Base-by-base conservation (phyloP, 148 eudicot genomes). In the Amaranthus palmeri region DNA sequence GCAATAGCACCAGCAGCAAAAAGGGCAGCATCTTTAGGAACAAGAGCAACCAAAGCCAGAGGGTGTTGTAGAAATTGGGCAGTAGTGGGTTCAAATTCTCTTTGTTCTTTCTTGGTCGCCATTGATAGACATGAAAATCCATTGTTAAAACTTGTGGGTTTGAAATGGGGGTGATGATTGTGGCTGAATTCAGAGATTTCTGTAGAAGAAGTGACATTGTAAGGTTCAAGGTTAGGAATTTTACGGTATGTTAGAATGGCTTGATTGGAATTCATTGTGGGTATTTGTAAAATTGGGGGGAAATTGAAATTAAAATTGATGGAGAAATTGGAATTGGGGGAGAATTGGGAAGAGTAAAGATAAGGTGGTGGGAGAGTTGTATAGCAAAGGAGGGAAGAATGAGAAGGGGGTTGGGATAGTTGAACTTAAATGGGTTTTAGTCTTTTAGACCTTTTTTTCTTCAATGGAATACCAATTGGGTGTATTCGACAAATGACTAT, bases 1-100 rank as follows among this genome's bases (percentile, higher is more conserved):
- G 95, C 95, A 70, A 91, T 65, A 0, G 97, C 97, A 4, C 97
- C 97, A 17, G 97, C 93, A 42, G 83, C 86, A 42, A 92, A 90
- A 5, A 92, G 88, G 13, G 97, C 85, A 3, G 81, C 87, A 5
- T 87, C 93, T 75, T 66, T 84, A 1, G 97, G 96, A 6, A 92
- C 78, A 73, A 88, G 74, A 0, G 88, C 90, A n/a, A 83, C 76
- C 15, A 87, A 7, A 0, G 96, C 86, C 4, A 88, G 56, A 3
- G 96, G 97, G 69, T 90, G 87, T 82, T 92, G 80, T 10, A 84
- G 43, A 3, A 92, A 77, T 79, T 92, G 97, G 4, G 85, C 82
- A 9, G 13, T 65, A 2, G 83, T 80, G 2, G 96, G 91, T 44
- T 79, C 67, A 51, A 86, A 85, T 14, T 80, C 86, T 78, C 71